Percentiles rank a stretch among this genome's conserved stretches.
Conservation (phyloP, 2,329 filamentous ascomycete species). For the Zymoseptoria ardabiliae region DNA sequence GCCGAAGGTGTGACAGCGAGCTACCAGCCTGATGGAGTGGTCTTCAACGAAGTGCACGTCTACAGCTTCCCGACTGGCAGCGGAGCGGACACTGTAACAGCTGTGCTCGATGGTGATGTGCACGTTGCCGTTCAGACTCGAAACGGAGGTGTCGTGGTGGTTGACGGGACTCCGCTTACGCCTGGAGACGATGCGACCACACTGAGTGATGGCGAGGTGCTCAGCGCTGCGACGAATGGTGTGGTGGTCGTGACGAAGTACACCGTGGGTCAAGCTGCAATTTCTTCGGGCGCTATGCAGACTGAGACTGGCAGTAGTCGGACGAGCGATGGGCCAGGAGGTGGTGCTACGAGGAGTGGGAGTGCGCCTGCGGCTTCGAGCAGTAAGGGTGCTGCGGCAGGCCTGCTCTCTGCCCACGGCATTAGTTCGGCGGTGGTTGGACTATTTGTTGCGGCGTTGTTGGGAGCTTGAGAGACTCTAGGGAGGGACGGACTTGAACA, state of each 20-base stretch:
- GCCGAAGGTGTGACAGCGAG: slow-evolving; percentile 10
- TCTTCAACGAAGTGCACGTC: slow-evolving; percentile 7
- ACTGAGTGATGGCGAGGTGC: slow-evolving; percentile 7
- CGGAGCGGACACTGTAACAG: slow-evolving; percentile 3
- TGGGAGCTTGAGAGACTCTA: not conserved
- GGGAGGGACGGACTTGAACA: not conserved
- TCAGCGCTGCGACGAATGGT: slow-evolving; percentile 13
- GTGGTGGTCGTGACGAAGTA: not conserved
- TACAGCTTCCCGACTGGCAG: slow-evolving; percentile 2
- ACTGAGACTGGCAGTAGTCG: not conserved
- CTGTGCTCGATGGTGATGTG: slow-evolving; percentile 6
- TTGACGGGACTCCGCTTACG: slow-evolving; percentile 10
- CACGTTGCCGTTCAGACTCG: slow-evolving; percentile 9
- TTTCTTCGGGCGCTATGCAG: not conserved
- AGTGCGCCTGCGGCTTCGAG: not conserved
- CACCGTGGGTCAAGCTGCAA: not conserved
- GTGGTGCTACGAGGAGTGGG: not conserved
- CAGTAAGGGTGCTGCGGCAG: not conserved
- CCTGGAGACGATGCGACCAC: slow-evolving; percentile 11
- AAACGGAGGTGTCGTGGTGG: slow-evolving; percentile 8
- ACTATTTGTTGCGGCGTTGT: not conserved
- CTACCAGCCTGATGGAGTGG: slow-evolving; percentile 11
- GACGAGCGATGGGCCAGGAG: not conserved
- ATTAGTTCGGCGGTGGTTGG: not conserved
- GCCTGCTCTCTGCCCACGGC: not conserved